Evolutionary conservation across 2,329 filamentous ascomycete genomes (phyloP).

Genomic region (Sporothrix inflata): DNA sequence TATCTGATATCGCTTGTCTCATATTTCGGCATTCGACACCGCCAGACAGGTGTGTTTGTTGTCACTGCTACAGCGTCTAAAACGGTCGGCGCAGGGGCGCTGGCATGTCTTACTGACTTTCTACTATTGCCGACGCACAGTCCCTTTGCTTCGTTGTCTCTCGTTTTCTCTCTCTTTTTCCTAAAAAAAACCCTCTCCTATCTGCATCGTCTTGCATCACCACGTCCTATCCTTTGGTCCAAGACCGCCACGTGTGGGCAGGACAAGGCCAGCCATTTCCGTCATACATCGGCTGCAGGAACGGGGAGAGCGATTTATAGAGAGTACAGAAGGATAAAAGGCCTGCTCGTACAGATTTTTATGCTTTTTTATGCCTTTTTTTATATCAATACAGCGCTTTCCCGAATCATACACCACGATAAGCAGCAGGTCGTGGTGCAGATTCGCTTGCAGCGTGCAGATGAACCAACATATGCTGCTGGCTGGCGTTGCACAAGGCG

Average conservation of each 20-base stretch:
- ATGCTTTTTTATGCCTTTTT: background rate
- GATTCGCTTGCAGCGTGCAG: constrained; percentile 6
- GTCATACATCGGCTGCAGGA: constrained; percentile 22
- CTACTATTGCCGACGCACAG: constrained; percentile 16
- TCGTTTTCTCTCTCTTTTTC: background rate
- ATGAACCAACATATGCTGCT: constrained; percentile 1
- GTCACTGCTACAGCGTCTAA: constrained; percentile 17
- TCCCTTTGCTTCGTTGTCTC: background rate
- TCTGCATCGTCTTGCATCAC: background rate
- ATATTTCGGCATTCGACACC: constrained; percentile 20
- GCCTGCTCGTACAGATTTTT: background rate
- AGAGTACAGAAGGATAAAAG: background rate
- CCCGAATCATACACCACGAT: background rate
- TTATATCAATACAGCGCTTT: background rate
- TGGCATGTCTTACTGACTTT: constrained; percentile 20
- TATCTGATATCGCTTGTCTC: background rate
- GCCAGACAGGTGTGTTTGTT: background rate
- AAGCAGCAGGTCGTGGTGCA: constrained; percentile 6
- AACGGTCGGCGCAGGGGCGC: background rate
- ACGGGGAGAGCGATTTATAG: background rate
- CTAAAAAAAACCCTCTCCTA: no score
- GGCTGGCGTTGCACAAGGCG: background rate
- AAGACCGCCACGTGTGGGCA: constrained; percentile 17
- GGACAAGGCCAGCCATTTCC: constrained; percentile 3
- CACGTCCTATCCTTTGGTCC: background rate